phyloP scores from a whole-genome alignment of 306 rosid genomes.

The Fragaria vesca region DNA sequence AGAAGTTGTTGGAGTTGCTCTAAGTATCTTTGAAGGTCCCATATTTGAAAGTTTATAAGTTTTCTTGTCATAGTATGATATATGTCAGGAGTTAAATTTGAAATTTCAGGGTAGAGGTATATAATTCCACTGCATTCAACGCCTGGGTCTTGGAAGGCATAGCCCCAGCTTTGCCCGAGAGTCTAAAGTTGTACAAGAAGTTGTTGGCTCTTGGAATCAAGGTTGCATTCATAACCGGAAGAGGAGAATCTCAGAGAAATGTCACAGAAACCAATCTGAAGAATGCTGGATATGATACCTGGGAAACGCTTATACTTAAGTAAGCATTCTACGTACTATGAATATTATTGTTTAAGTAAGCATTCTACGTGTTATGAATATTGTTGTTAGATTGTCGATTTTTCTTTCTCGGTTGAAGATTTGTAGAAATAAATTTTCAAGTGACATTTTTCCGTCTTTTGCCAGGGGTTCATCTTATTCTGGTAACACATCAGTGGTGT shows the following conservation, averaged over 20 bases:
- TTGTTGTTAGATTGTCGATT: not conserved
- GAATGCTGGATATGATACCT: conserved; percentile 37
- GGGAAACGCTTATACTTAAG: conserved; percentile 50
- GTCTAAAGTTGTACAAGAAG: conserved; percentile 37
- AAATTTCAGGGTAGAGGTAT: conserved; percentile 38
- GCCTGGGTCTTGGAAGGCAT: conserved; percentile 34
- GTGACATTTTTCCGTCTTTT: not conserved
- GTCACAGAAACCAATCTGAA: conserved; percentile 29
- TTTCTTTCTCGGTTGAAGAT: not conserved
- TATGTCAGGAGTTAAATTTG: not conserved
- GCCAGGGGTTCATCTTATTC: conserved; percentile 27
- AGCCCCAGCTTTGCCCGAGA: conserved; percentile 56
- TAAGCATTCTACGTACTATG: conserved; percentile 6
- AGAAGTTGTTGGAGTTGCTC: too few relatives aligned
- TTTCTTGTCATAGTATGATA: not conserved
- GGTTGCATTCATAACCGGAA: conserved; percentile 49
- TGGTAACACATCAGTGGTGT: conserved; percentile 32
- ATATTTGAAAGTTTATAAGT: too few relatives aligned
- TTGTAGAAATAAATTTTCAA: not conserved
- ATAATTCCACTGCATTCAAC: conserved; percentile 17
- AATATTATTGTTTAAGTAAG: too few relatives aligned
- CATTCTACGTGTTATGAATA: not conserved
- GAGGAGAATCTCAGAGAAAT: conserved; percentile 13
- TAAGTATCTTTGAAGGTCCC: too few relatives aligned
- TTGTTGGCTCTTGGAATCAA: conserved; percentile 41